phyloP scores from a whole-genome alignment of 2,329 filamentous ascomycete species.

The Fusarium sp. region DNA sequence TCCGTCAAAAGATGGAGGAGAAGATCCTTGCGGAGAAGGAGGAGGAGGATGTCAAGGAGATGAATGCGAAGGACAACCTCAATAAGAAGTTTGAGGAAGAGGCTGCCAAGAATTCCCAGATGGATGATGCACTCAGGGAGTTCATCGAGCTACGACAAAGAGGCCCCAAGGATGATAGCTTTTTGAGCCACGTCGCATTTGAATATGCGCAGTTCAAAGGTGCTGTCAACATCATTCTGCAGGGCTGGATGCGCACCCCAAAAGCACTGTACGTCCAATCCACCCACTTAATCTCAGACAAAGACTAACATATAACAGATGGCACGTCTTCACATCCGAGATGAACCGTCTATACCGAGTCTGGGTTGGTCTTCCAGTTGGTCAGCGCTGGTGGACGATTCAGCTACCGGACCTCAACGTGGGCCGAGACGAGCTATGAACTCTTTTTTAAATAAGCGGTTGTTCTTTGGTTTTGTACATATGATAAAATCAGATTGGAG shows the following conservation, averaged over 20 bases:
- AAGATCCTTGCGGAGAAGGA: conserved; percentile 40
- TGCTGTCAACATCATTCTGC: conserved; percentile 74
- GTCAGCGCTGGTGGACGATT: conserved; percentile 60
- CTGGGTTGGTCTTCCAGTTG: conserved; percentile 65
- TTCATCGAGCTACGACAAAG: conserved; percentile 49
- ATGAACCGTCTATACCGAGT: conserved; percentile 59
- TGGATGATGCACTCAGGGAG: conserved; percentile 53
- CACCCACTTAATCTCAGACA: not conserved
- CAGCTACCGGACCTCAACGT: conserved; percentile 55
- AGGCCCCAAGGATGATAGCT: conserved; percentile 42
- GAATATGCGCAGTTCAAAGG: conserved; percentile 74
- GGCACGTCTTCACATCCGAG: conserved; percentile 58
- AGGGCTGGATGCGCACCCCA: conserved; percentile 77
- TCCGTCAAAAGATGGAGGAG: conserved; percentile 66
- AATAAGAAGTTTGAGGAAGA: conserved; percentile 45
- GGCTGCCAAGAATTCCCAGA: conserved; percentile 47
- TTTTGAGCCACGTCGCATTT: conserved; percentile 68
- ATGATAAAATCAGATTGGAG: conserved; percentile 6
- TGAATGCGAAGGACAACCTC: conserved; percentile 46
- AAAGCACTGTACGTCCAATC: conserved; percentile 71
- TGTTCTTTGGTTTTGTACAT: not conserved
- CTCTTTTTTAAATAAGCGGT: not conserved
- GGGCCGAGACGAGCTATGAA: conserved; percentile 60
- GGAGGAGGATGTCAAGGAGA: conserved; percentile 46
- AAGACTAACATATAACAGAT: conserved; percentile 48